Evolutionary conservation across 192 early-diverging fungal genomes (phyloP), one percentile per base, ranked within the genome.

Genomic region (Chytriomyces hyalinus): DNA sequence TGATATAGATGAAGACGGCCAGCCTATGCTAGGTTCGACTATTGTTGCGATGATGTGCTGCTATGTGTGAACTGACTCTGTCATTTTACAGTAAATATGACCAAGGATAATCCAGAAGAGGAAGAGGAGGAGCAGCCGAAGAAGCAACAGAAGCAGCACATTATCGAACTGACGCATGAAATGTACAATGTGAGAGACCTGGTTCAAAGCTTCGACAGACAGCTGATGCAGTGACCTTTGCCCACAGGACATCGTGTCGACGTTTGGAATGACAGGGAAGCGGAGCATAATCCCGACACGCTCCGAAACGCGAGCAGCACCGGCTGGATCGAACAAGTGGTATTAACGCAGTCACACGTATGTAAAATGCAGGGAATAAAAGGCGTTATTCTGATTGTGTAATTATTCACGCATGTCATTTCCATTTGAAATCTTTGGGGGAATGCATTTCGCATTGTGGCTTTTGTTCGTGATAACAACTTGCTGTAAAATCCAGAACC

Each of bases 1-100:
- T 11, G 91, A 94, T 61, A 93, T 91, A 65, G 72, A 79, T 28
- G 84, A 80, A n/a, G 86, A 89, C 10, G 51, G 76, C 15, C 77
- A 73, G 61, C 72, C 72, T n/a, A 47, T 73, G 6, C n/a, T 73
- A 48, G 36, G 67, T 70, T 48, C 48, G 47, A 8, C 11, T 6
- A 15, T 28, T 68, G 3, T 68, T 68, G 28, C 28, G 7, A 36
- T 68, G 13, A 13, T 43, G 17, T 4, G 47, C 3, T 48, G 3
- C 13, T 48, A 24, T 49, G 17, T 68, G 11, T 26, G 26, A 45
- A 48, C 43, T 13, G 15, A 17, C 67, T 13, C 26, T 13, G 11
- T 15, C 17, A 68, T 48, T 50, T 17, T 20, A 57, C 4, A 46
- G 49, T 46, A 17, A 22, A 17, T 13, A 13, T 47, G 28, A 11